phyloP scores from a whole-genome alignment of 1,139 yeast genomes.

The Blastobotrys aristatus region DNA sequence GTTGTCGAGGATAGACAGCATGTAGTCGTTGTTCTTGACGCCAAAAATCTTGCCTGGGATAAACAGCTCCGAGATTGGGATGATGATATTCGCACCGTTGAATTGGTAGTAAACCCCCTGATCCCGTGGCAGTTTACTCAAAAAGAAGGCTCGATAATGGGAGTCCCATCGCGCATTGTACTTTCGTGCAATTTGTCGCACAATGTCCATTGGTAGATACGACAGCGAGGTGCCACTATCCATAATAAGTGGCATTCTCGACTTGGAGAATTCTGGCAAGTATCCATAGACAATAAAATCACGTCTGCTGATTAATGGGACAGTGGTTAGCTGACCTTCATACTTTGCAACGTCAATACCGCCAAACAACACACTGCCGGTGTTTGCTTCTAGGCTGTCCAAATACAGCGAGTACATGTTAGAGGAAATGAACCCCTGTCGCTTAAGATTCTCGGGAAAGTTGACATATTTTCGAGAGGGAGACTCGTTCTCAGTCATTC shows the following conservation, averaged over 20 bases:
- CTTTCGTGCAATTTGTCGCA: conserved; percentile 19
- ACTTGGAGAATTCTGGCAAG: conserved; percentile 10
- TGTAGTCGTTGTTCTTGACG: conserved; percentile 9
- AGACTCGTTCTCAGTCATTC: conserved; percentile 42
- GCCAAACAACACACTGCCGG: conserved; percentile 53
- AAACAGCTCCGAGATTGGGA: conserved; percentile 38
- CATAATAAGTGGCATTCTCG: conserved; percentile 35
- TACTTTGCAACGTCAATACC: conserved; percentile 55
- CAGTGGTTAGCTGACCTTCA: conserved; percentile 40
- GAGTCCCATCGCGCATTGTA: conserved; percentile 19
- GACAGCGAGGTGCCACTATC: conserved; percentile 35
- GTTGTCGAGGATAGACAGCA: conserved; percentile 24
- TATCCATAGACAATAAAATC: conserved; percentile 17
- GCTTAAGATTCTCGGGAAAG: conserved; percentile 21
- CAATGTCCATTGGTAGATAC: conserved; percentile 24
- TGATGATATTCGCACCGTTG: conserved; percentile 29
- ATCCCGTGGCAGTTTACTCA: conserved; percentile 11
- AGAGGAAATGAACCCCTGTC: conserved; percentile 36
- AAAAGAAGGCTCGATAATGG: conserved; percentile 13
- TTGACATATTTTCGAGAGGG: conserved; percentile 17
- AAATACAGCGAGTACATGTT: conserved; percentile 53
- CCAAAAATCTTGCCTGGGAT: conserved; percentile 13
- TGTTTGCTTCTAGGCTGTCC: conserved; percentile 36
- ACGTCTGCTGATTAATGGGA: conserved; percentile 22
- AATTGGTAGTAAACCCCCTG: conserved; percentile 15